A percentile compares a stretch with the other conserved stretches of the same genome.
Conservation (phyloP, 768 basidiomycete genomes). For the Lactarius hatsudake region DNA sequence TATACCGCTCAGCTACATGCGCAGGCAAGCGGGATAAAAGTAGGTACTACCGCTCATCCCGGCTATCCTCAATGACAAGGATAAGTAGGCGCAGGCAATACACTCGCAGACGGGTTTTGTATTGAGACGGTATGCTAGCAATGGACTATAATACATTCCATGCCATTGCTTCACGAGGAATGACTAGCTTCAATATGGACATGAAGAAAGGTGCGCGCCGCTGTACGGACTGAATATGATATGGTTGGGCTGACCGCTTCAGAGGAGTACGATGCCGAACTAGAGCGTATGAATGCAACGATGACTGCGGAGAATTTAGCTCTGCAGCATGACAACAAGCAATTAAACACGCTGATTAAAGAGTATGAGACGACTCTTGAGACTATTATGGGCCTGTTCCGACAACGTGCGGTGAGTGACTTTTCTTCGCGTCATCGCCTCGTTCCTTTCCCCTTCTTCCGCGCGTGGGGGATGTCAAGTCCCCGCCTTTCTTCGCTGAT, state of each 20-base stretch:
- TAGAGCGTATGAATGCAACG: slow-evolving; percentile 83
- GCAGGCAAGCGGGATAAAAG: slow-evolving; percentile 78
- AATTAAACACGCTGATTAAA: slow-evolving; percentile 83
- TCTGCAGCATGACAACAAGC: slow-evolving; percentile 93
- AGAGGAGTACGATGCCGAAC: slow-evolving; percentile 89
- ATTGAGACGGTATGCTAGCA: slow-evolving; percentile 59
- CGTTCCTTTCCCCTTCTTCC: neutral
- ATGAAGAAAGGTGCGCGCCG: slow-evolving; percentile 67
- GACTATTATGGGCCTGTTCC: slow-evolving; percentile 88
- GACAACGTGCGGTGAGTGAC: slow-evolving; percentile 82
- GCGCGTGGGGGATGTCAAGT: neutral
- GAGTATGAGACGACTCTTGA: slow-evolving; percentile 98
- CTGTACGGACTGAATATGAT: slow-evolving; percentile 9
- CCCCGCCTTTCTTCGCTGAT: neutral
- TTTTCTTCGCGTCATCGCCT: neutral
- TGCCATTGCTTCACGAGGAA: slow-evolving; percentile 10
- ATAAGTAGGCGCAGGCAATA: slow-evolving; percentile 70
- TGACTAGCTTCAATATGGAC: slow-evolving; percentile 80
- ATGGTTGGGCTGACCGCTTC: slow-evolving; percentile 17
- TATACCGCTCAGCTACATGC: slow-evolving; percentile 69
- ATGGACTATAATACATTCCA: neutral
- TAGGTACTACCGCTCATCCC: slow-evolving; percentile 34
- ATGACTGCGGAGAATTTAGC: slow-evolving; percentile 80
- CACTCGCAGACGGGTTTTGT: slow-evolving; percentile 93
- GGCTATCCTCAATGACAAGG: neutral